These are phyloP conservation scores for Thraustochytrium sp. DNA, from an alignment of 352 stramenopile species.

Conservation along the genomic window DNA sequence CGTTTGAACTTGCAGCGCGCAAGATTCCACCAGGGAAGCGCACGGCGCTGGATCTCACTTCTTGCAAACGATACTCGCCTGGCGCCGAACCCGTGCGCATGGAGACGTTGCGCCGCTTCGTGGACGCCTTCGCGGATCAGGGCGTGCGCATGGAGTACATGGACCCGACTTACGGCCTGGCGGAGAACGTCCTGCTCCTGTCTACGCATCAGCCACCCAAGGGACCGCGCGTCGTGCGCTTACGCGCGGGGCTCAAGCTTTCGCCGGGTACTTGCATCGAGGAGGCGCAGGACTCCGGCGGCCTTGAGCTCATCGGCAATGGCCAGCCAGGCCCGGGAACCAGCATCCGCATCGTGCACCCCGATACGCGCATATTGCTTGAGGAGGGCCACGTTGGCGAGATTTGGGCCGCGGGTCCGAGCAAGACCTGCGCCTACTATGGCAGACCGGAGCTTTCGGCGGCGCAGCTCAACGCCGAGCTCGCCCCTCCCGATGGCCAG, in stretches of 20 bases:
- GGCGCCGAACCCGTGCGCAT: slow-evolving; percentile 68
- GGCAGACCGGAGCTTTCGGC: slow-evolving; percentile 67
- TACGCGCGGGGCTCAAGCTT: slow-evolving; percentile 64
- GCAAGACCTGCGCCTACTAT: slow-evolving; percentile 86
- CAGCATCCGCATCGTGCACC: slow-evolving; percentile 60
- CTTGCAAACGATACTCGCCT: too few species aligned
- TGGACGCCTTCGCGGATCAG: slow-evolving; percentile 72
- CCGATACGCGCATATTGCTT: slow-evolving; percentile 57
- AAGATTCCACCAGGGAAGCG: too few species aligned
- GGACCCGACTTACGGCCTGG: slow-evolving; percentile 93
- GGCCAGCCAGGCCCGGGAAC: slow-evolving; percentile 69
- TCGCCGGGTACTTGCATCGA: slow-evolving; percentile 68
- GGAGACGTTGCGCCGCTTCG: slow-evolving; percentile 76
- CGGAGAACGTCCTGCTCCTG: slow-evolving; percentile 96
- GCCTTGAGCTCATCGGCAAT: slow-evolving; percentile 64
- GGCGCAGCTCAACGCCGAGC: slow-evolving; percentile 73
- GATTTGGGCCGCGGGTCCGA: slow-evolving; percentile 75
- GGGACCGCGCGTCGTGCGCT: slow-evolving; percentile 61
- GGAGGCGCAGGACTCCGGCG: slow-evolving; percentile 56
- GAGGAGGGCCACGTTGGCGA: slow-evolving; percentile 65
- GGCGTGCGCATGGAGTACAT: slow-evolving; percentile 76
- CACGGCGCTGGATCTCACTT: too few species aligned
- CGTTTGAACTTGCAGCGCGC: too few species aligned
- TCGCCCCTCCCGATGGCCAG: neutral
- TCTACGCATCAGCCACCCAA: slow-evolving; percentile 76